Conservation (phyloP, 495 filamentous ascomycete genomes). For the Xylaria sp. region DNA sequence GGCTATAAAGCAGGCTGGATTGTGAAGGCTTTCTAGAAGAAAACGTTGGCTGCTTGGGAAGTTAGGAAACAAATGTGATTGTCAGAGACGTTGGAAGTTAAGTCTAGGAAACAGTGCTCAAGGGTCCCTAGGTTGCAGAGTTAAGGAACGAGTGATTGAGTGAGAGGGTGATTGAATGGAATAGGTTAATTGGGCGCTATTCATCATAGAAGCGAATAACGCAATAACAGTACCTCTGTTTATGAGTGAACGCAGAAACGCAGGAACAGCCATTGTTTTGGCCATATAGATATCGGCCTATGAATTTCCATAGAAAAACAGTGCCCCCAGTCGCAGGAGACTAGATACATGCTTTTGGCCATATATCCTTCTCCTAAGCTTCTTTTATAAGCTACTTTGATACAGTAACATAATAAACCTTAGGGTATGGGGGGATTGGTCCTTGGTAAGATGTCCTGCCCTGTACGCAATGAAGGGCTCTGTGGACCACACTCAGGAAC, state of each 20-base stretch:
- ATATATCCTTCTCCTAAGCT: not conserved
- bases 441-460: too few species aligned
- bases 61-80: not conserved
- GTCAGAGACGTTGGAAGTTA: not conserved
- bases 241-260: not conserved
- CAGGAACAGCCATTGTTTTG: not conserved
- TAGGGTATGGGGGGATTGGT: too few species aligned
- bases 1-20: not conserved
- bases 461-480: too few species aligned
- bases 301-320: not conserved
- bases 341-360: too few species aligned
- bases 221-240: not conserved
- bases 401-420: not conserved
- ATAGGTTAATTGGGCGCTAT: not conserved
- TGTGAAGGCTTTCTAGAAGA: not conserved
- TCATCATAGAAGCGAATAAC: not conserved
- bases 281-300: not conserved
- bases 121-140: not conserved
- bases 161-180: not conserved
- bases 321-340: too few species aligned
- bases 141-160: not conserved
- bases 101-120: not conserved
- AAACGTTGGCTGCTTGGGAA: not conserved
- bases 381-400: not conserved
- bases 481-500: too few species aligned